Evolutionary conservation across 2,329 filamentous ascomycete genomes (phyloP).

Genomic region (Clonostachys solani): DNA sequence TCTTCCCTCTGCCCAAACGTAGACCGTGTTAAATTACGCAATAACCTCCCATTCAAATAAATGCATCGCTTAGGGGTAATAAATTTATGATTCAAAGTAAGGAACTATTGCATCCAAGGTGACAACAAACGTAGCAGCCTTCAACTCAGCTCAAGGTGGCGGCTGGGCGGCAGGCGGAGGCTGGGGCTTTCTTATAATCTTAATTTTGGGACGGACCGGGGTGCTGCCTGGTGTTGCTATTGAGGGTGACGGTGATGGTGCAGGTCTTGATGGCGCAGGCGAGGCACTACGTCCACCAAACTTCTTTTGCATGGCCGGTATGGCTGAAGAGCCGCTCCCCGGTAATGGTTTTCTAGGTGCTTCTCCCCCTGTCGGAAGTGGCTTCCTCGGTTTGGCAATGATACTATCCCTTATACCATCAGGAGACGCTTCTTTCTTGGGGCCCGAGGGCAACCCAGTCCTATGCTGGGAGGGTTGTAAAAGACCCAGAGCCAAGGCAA

Average conservation of each 20-base stretch:
- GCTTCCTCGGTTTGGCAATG: conserved; percentile 28
- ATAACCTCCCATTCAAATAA: too few relatives aligned
- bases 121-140: too few relatives aligned
- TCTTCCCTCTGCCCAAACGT: too few relatives aligned
- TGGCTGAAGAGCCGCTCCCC: conserved; percentile 9
- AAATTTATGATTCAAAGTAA: too few relatives aligned
- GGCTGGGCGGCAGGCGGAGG: background rate
- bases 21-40: too few relatives aligned
- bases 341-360: conserved; percentile 23
- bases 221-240: background rate
- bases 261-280: background rate
- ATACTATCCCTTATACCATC: conserved; percentile 19
- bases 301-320: background rate
- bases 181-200: background rate
- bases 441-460: conserved; percentile 23
- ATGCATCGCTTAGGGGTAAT: too few relatives aligned
- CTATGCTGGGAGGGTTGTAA: conserved; percentile 12
- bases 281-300: background rate
- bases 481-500: conserved; percentile 26
- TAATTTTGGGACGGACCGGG: conserved; percentile 1
- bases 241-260: background rate
- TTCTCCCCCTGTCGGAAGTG: conserved; percentile 22
- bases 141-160: background rate
- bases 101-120: too few relatives aligned
- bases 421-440: conserved; percentile 15